Base-by-base conservation (phyloP, 768 basidiomycete genomes). In the Ephemerocybe angulata region DNA sequence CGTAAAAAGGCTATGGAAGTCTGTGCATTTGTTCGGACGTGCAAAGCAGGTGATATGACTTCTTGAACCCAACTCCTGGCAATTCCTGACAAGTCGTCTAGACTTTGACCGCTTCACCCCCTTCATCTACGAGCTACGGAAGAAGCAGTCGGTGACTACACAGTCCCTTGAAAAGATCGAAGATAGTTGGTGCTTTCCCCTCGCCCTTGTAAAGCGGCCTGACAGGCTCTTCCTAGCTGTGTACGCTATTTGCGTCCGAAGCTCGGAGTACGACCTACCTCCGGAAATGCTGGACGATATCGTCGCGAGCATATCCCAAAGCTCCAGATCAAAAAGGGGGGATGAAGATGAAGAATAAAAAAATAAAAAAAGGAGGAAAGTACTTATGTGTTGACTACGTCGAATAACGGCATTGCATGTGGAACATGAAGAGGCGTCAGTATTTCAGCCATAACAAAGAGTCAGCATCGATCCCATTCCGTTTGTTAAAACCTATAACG, bases 111-210 rank as follows among this genome's bases (percentile, higher is more conserved):
- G 73, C 12, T 81, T 91, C 59, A 83, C 84, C 1, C 84, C 88
- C 1, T 76, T 84, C 63, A 76, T 92, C 47, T 77, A 77, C 41
- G 87, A 88, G 44, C 75, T 99, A 38, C 76, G 77, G 52, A 95
- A 91, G 75, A 99, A 99, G 72, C 93, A 97, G 65, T 67, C 73
- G 2, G 90, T 96, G 17, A 96, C 94, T 0, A 71, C 78, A 2
- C 85, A 90, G 62, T 96, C 93, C n/a, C 76, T 99, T 7, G 83
- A 86, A 64, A 99, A 98, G 71, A 95, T 98, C 49, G 96, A 99
- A 78, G 83, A 87, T 63, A 93, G 95, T 96, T 59, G 54, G 77
- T 66, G 42, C 31, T 11, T 4, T 55, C 29, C 22, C 24, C 22
- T 29, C 25, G 30, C 22, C 24, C 35, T 24, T 54, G 24, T 22